phyloP scores from a whole-genome alignment of 148 eudicot genomes.

The Rheum nobile region DNA sequence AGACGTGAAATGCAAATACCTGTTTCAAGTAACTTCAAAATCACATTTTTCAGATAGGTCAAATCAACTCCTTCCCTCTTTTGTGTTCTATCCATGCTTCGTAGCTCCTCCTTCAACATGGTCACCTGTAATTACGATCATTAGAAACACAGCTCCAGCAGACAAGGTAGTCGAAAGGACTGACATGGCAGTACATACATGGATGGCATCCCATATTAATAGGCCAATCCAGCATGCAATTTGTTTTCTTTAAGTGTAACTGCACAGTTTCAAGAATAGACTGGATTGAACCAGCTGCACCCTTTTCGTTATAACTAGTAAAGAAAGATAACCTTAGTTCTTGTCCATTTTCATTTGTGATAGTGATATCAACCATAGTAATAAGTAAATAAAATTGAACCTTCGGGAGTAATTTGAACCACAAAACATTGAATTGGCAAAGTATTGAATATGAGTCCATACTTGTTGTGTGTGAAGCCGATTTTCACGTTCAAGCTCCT shows the following conservation, averaged over 20 bases:
- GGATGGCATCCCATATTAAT: background rate
- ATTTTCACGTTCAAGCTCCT: constrained; percentile 97
- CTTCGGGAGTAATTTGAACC: background rate
- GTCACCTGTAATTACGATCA: constrained; percentile 45
- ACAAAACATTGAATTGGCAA: background rate
- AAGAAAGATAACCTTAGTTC: background rate
- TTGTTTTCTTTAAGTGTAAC: background rate
- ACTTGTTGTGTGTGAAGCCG: constrained; percentile 95
- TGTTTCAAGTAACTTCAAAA: constrained; percentile 94
- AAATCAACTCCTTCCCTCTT: constrained; percentile 97
- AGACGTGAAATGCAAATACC: constrained; percentile 26
- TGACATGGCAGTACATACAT: background rate
- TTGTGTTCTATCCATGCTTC: constrained; percentile 79
- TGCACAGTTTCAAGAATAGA: background rate
- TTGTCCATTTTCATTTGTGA: background rate
- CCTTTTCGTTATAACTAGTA: too few species aligned
- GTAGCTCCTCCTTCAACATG: constrained; percentile 90
- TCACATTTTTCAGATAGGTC: constrained; percentile 94
- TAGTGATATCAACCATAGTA: background rate
- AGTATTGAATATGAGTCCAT: background rate
- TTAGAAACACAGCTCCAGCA: background rate
- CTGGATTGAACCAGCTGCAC: too few species aligned
- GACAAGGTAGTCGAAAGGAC: background rate
- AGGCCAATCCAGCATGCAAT: background rate
- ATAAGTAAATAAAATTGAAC: background rate